These are phyloP conservation scores for Maudiozyma bulderi DNA, from an alignment of 805 yeast species.

Conservation along the genomic window DNA sequence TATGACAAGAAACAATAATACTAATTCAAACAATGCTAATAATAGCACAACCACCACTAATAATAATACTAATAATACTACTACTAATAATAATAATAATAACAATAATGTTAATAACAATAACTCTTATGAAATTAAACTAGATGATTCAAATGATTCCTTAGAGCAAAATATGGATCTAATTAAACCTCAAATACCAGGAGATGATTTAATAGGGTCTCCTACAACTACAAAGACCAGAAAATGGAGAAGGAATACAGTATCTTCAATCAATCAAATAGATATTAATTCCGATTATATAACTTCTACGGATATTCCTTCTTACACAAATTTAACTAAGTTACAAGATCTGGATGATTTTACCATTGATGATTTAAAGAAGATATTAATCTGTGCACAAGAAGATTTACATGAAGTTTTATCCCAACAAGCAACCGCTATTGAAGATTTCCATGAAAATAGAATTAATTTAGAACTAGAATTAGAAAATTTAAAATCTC, in stretches of 20 bases:
- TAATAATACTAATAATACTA: too few species aligned
- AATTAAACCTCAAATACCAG: background rate
- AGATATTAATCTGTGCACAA: slow-evolving; percentile 25
- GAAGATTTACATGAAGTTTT: slow-evolving; percentile 29
- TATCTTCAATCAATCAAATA: slow-evolving; percentile 1
- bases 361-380: slow-evolving; percentile 26
- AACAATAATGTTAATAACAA: too few species aligned
- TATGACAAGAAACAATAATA: slow-evolving; percentile 15
- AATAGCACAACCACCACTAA: background rate
- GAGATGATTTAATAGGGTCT: background rate
- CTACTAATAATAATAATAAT: too few species aligned
- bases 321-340: slow-evolving; percentile 21
- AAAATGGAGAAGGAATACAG: slow-evolving; percentile 20
- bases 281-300: slow-evolving; percentile 1
- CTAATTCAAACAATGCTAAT: background rate
- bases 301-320: slow-evolving; percentile 7
- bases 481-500: slow-evolving; percentile 22
- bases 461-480: slow-evolving; percentile 22
- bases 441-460: slow-evolving; percentile 25
- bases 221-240: slow-evolving; percentile 7
- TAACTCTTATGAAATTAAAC: background rate
- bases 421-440: slow-evolving; percentile 17
- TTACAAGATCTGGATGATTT: slow-evolving; percentile 23
- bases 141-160: background rate
- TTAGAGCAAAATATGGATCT: background rate